Evolutionary conservation across 495 filamentous ascomycete genomes (phyloP).

Genomic region (Penicillium cataractarum): DNA sequence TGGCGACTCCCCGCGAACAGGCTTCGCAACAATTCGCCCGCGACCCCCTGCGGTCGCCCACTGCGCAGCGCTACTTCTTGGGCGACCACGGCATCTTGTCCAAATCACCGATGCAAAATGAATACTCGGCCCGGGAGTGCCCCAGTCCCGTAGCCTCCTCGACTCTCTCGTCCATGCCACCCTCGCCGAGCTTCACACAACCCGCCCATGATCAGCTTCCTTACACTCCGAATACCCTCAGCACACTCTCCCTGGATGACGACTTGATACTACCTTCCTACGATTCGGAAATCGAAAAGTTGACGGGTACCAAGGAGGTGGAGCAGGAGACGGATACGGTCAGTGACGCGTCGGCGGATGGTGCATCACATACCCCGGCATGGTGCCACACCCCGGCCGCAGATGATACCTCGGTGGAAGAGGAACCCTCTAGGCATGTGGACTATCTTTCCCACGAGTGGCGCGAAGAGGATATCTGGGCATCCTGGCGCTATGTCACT

Average conservation of each 20-base stretch:
- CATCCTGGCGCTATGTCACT: conserved; percentile 92
- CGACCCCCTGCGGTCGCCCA: conserved; percentile 44
- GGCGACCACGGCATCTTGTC: conserved; percentile 33
- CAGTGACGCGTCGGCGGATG: conserved; percentile 30
- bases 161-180: conserved; percentile 40
- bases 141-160: conserved; percentile 40
- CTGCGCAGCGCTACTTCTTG: conserved; percentile 49
- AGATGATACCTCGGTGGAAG: conserved; percentile 79
- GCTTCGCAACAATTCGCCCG: conserved; percentile 44
- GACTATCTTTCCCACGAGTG: conserved; percentile 96
- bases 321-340: conserved; percentile 9
- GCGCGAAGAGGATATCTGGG: conserved; percentile 97
- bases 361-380: conserved; percentile 12
- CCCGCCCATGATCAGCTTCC: conserved; percentile 30
- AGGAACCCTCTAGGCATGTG: conserved; percentile 85
- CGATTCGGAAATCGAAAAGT: conserved; percentile 42
- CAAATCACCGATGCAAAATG: conserved; percentile 43
- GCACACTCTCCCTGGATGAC: conserved; percentile 65
- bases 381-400: conserved; percentile 54
- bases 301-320: conserved; percentile 12
- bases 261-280: conserved; percentile 60
- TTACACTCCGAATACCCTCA: conserved; percentile 62
- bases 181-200: conserved; percentile 44
- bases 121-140: conserved; percentile 37
- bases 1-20: conserved; percentile 42